Base-by-base conservation (phyloP, 208 protist genomes). In the Borovskyia barvae region DNA sequence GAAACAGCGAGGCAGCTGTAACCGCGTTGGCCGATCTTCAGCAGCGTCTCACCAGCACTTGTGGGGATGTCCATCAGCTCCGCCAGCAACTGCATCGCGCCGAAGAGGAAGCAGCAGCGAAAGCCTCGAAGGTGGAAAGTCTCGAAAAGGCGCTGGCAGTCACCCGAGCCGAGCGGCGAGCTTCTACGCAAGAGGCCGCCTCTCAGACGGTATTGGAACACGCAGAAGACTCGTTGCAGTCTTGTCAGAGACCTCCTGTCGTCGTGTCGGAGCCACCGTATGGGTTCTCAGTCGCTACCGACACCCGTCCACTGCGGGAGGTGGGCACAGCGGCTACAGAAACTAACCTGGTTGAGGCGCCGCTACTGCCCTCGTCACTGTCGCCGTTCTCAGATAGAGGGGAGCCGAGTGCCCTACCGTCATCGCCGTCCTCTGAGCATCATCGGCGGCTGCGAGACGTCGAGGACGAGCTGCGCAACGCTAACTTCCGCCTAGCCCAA, bases 1-100 rank as follows among this genome's bases (percentile, higher is more conserved):
- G 66, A 30, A 46, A 17, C 63, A 79, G 39, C 54, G 59, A 72
- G 29, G 60, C 77, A 7, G 81, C 81, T 24, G 81, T 87, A 3
- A 67, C 71, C 5, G 81, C 81, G 1, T 49, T 87, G 26, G 81
- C 81, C 9, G 73, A 87, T 24, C 45, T 87, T 20, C 81, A 87
- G 60, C 74, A 66, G 28, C 68, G 71, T 12, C 70, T 80, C 15
- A 39, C 57, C n/a, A 51, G 46, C 9, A 73, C 68, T 6, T 63
- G 43, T 42, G 35, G 56, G 48, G 57, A 49, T 3, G 52, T 72
- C 24, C 33, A 33, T 0, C 50, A 62, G 24, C 53, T 80, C 19
- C 55, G 37, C n/a, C 52, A 46, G 7, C 57, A 63, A 20, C 54
- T 71, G 20, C 25, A 50, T 2, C 7, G 19, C 6, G 63, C 56